Evolutionary conservation across 192 early-diverging fungal genomes (phyloP), one percentile per base, ranked within the genome.

Genomic region (Tieghemiomyces parasiticus): DNA sequence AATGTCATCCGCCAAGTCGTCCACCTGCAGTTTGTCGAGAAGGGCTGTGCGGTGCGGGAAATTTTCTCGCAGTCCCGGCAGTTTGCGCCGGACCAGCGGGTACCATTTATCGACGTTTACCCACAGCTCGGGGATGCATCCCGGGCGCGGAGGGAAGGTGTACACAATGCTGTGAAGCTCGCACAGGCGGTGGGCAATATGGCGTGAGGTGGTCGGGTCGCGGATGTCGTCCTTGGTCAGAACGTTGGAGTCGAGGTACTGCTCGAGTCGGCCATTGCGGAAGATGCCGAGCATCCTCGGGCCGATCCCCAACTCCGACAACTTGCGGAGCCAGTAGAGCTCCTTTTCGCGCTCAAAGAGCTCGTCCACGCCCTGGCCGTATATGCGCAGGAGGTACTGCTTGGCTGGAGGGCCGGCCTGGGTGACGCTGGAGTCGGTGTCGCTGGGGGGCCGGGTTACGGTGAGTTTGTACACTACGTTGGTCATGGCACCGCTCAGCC

Each of bases 241-340:
- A 0, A 88, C 91, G 0, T 67, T 73, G 26, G 84, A 85, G 44
- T 86, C 81, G 0, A 94, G 71, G 50, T 79, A 92, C 65, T 94
- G 78, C 61, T 94, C 91, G 61, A 94, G 72, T 9, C 91, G 73
- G 32, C 91, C 91, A 65, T 94, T 94, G 19, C 71, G 76, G 68
- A 92, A 94, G 20, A 84, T 81, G 1, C 78, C 85, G 12, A 87
- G 69, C 35, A 94, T 61, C 2, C 66, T 71, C 6, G 91, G 86
- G 1, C 88, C 91, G n/a, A 89, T 76, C 0, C 84, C 81, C 51
- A 83, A 65, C 1, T 71, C 66, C 2, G 84, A 83, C 25, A 94
- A 66, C 47, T 84, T 78, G 50, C 68, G 60, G 28, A 92, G 71
- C 83, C 87, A 94, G 28, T 78, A 72, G 46, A 94, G 74, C 64